Conservation (phyloP, 352 stramenopile genomes). For the Phytophthora tentaculata region DNA sequence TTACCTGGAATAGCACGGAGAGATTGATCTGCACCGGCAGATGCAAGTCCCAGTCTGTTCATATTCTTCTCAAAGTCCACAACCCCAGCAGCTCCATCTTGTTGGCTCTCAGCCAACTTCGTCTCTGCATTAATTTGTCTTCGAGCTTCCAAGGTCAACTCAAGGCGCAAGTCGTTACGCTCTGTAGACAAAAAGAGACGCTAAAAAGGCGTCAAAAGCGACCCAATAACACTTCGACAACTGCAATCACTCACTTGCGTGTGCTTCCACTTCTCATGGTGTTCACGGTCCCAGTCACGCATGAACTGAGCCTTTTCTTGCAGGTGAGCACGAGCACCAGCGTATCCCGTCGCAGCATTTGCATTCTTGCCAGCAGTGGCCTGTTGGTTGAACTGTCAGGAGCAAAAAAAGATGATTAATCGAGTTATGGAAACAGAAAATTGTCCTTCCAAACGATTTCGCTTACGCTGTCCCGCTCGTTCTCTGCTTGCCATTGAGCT, state of each 20-base stretch:
- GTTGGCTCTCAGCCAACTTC: conserved; percentile 36
- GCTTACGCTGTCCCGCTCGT: conserved; percentile 48
- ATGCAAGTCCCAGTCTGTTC: conserved; percentile 55
- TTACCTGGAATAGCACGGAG: conserved; percentile 48
- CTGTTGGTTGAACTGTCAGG: conserved; percentile 39
- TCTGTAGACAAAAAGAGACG: conserved; percentile 46
- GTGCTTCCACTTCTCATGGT: conserved; percentile 56
- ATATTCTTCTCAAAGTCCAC: conserved; percentile 72
- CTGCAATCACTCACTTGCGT: conserved; percentile 53
- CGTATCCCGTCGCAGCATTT: conserved; percentile 28
- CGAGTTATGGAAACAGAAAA: too few species aligned
- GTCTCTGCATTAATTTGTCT: conserved; percentile 38
- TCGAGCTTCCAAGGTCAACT: conserved; percentile 62
- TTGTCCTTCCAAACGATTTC: too few species aligned
- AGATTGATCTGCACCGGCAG: conserved; percentile 13
- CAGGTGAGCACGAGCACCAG: conserved; percentile 50
- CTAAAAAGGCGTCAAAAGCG: too few species aligned
- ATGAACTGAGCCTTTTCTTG: conserved; percentile 68
- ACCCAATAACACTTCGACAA: too few species aligned
- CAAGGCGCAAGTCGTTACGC: conserved; percentile 59
- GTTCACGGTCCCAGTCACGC: conserved; percentile 64
- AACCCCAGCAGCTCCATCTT: conserved; percentile 54
- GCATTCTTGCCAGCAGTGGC: conserved; percentile 31
- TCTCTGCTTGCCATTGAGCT: conserved; percentile 61
- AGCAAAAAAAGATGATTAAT: conserved; percentile 1